A percentile compares a stretch with the other conserved stretches of the same genome.
Conservation (phyloP, 2,329 filamentous ascomycete genomes). For the Arthroderma sp. region DNA sequence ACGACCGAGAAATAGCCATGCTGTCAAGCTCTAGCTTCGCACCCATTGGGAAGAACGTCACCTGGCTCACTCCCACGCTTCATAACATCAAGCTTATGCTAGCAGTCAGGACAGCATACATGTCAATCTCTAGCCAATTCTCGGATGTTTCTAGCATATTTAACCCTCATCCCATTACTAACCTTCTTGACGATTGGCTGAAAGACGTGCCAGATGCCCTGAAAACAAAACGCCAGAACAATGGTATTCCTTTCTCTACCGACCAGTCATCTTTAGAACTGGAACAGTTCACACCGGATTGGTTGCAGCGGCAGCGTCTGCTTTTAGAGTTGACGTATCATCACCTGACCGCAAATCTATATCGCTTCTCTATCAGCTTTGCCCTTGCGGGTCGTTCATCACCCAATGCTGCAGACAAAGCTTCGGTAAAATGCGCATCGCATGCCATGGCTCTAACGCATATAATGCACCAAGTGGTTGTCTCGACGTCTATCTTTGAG, state of each 20-base stretch:
- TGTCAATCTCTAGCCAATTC: slow-evolving; percentile 4
- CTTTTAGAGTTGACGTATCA: slow-evolving; percentile 32
- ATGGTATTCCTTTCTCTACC: slow-evolving; percentile 25
- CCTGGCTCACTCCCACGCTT: slow-evolving; percentile 27
- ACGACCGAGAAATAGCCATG: slow-evolving; percentile 20
- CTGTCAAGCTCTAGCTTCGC: slow-evolving; percentile 21
- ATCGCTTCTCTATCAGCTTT: slow-evolving; percentile 31
- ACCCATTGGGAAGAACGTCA: slow-evolving; percentile 20
- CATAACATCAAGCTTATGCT: slow-evolving; percentile 25
- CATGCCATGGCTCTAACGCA: slow-evolving; percentile 24
- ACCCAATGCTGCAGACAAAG: slow-evolving; percentile 11
- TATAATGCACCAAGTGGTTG: slow-evolving; percentile 27
- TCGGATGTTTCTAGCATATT: slow-evolving; percentile 11
- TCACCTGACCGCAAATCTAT: slow-evolving; percentile 24
- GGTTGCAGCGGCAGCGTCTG: slow-evolving; percentile 32
- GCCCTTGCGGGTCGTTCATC: slow-evolving; percentile 7
- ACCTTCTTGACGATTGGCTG: slow-evolving; percentile 21
- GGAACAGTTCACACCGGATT: slow-evolving; percentile 26
- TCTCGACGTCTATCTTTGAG: slow-evolving; percentile 20
- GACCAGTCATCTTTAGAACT: slow-evolving; percentile 24
- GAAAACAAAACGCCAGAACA: slow-evolving; percentile 24
- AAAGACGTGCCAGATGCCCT: slow-evolving; percentile 26
- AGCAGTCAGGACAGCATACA: slow-evolving; percentile 21
- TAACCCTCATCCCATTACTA: slow-evolving; percentile 18
- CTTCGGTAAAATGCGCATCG: background rate